These are phyloP conservation scores for Claviceps sp. DNA, from an alignment of 2,329 filamentous ascomycete species.

Conservation along the genomic window DNA sequence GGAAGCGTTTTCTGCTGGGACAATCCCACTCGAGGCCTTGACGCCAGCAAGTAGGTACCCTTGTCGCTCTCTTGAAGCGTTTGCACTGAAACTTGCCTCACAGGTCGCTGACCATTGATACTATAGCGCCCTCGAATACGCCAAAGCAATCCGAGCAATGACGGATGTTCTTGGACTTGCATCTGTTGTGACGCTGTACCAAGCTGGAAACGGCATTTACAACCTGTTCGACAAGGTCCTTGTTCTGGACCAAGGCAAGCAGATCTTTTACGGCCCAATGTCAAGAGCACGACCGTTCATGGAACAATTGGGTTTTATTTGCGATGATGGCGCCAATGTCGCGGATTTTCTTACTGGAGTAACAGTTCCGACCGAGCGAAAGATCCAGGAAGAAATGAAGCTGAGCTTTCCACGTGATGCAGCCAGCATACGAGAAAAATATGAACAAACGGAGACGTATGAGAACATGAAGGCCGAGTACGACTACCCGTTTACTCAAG, in stretches of 20 bases:
- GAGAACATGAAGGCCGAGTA: slow-evolving; percentile 40
- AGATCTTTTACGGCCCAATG: slow-evolving; percentile 51
- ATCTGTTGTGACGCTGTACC: slow-evolving; percentile 53
- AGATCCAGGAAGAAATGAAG: slow-evolving; percentile 33
- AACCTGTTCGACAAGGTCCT: slow-evolving; percentile 58
- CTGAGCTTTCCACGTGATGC: slow-evolving; percentile 31
- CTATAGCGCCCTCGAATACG: slow-evolving; percentile 40
- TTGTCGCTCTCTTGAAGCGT: neutral
- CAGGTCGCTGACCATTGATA: neutral
- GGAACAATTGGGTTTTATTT: slow-evolving; percentile 50
- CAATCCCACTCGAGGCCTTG: slow-evolving; percentile 51
- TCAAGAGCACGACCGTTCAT: slow-evolving; percentile 49
- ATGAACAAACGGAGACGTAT: slow-evolving; percentile 38
- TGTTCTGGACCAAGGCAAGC: slow-evolving; percentile 50
- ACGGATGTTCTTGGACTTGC: slow-evolving; percentile 48
- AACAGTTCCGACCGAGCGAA: slow-evolving; percentile 54
- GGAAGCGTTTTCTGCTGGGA: slow-evolving; percentile 54
- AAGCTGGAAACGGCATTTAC: slow-evolving; percentile 58
- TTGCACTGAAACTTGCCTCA: neutral
- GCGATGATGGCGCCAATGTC: slow-evolving; percentile 46
- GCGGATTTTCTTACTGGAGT: slow-evolving; percentile 54
- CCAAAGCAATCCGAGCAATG: slow-evolving; percentile 47
- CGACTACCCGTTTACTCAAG: slow-evolving; percentile 36
- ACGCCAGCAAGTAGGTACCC: slow-evolving; percentile 41
- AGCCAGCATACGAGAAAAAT: slow-evolving; percentile 30